Evolutionary conservation across 805 yeast genomes (phyloP).

Genomic region (Metschnikowia lochheadii): DNA sequence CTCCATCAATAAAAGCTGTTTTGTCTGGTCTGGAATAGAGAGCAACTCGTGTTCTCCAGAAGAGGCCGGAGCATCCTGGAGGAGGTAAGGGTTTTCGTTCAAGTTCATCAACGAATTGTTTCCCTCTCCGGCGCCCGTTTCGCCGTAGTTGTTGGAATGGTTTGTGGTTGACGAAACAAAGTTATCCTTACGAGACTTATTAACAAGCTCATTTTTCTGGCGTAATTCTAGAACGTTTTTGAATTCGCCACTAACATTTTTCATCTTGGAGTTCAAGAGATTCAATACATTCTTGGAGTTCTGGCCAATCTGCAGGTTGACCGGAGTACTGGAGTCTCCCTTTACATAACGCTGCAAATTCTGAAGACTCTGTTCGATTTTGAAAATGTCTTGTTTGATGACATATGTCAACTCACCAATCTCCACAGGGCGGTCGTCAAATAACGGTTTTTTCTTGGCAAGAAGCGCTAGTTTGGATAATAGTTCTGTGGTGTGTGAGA

Average conservation of each 20-base stretch:
- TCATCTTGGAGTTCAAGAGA: constrained; percentile 81
- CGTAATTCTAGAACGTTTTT: constrained; percentile 84
- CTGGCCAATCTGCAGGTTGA: constrained; percentile 61
- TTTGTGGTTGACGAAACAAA: constrained; percentile 54
- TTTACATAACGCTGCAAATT: constrained; percentile 52
- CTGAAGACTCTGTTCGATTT: constrained; percentile 67
- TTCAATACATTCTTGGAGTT: constrained; percentile 86
- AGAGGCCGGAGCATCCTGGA: constrained; percentile 18
- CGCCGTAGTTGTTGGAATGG: constrained; percentile 23
- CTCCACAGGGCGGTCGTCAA: constrained; percentile 92
- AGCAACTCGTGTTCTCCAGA: constrained; percentile 43
- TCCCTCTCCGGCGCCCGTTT: constrained; percentile 22
- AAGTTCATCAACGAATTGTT: constrained; percentile 16
- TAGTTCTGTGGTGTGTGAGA: constrained; percentile 77
- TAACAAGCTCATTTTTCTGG: constrained; percentile 76
- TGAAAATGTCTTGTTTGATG: constrained; percentile 80
- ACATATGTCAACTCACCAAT: constrained; percentile 87
- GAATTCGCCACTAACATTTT: constrained; percentile 88
- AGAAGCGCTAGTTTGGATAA: constrained; percentile 75
- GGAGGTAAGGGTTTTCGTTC: constrained; percentile 39
- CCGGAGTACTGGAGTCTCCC: constrained; percentile 38
- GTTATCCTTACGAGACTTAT: constrained; percentile 79
- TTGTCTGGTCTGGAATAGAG: constrained; percentile 77
- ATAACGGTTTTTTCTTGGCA: constrained; percentile 86
- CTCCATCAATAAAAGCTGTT: constrained; percentile 74